A percentile compares a stretch with the other conserved stretches of the same genome.
Evolutionary conservation across 495 filamentous ascomycete species (phyloP).

Genomic region (Recurvomyces mirabilis): DNA sequence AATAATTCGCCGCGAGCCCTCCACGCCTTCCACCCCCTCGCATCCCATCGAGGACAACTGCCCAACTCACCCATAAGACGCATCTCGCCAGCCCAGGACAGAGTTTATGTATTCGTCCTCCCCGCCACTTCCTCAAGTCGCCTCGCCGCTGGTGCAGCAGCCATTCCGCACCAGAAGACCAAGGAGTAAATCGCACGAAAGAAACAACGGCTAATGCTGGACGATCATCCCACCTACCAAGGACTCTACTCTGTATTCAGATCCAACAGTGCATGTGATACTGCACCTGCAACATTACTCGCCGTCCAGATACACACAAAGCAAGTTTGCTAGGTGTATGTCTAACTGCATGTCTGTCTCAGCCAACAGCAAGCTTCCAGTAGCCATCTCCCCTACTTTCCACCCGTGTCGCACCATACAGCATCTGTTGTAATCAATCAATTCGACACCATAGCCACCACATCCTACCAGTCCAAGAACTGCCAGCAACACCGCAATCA

Average conservation of each 20-base stretch:
- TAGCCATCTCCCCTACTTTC: slow-evolving; percentile 1
- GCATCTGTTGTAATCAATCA: slow-evolving; percentile 1
- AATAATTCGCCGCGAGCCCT: too few species aligned
- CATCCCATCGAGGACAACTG: too few species aligned
- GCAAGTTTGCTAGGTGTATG: slow-evolving; percentile 9
- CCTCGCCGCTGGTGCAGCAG: slow-evolving; percentile 81
- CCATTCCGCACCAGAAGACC: slow-evolving; percentile 84
- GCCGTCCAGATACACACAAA: background rate
- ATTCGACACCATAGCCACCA: background rate
- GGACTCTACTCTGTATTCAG: background rate
- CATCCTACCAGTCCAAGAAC: slow-evolving; percentile 15
- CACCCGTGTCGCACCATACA: too few species aligned
- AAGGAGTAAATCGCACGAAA: slow-evolving; percentile 63
- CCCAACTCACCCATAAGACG: too few species aligned
- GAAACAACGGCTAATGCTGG: slow-evolving; percentile 67
- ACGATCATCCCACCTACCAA: background rate
- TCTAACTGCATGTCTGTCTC: slow-evolving; percentile 35
- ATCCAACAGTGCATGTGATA: background rate
- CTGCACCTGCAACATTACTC: background rate
- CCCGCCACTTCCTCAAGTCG: slow-evolving; percentile 65
- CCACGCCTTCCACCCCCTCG: too few species aligned
- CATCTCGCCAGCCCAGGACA: too few species aligned
- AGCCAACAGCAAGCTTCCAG: slow-evolving; percentile 19
- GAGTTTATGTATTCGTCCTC: slow-evolving; percentile 76
- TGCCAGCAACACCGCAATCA: slow-evolving; percentile 49